Evolutionary conservation across 768 basidiomycete genomes (phyloP).

Genomic region (Steccherinum ochraceum): DNA sequence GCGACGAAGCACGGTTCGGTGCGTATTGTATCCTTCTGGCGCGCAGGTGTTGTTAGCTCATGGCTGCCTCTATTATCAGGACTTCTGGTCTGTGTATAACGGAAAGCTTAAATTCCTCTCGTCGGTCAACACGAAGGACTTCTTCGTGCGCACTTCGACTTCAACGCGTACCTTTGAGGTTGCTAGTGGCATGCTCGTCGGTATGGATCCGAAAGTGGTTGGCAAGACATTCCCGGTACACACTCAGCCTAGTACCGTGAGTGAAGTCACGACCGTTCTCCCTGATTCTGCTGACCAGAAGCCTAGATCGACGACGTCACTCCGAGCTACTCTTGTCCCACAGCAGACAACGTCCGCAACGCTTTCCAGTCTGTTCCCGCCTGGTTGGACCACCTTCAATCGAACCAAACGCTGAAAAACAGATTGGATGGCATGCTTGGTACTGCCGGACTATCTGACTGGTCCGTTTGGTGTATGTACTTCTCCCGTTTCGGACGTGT

Average conservation of each 20-base stretch:
- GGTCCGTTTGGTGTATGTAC: constrained; percentile 42
- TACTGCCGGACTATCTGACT: constrained; percentile 31
- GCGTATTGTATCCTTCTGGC: too few species aligned
- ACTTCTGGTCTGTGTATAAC: constrained; percentile 41
- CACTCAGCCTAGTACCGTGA: constrained; percentile 35
- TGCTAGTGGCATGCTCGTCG: constrained; percentile 36
- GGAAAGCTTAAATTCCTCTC: constrained; percentile 30
- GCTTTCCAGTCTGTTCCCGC: constrained; percentile 38
- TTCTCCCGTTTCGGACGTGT: not conserved
- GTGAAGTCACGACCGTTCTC: constrained; percentile 10
- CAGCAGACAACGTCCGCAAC: constrained; percentile 31
- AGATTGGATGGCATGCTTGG: constrained; percentile 34
- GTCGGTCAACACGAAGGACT: constrained; percentile 27
- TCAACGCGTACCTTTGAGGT: constrained; percentile 44
- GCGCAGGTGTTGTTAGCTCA: too few species aligned
- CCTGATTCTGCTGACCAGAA: too few species aligned
- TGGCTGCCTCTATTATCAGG: constrained; percentile 30
- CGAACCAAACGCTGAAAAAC: constrained; percentile 30
- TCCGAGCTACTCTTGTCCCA: constrained; percentile 38
- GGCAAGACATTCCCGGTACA: constrained; percentile 31
- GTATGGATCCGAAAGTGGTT: constrained; percentile 34
- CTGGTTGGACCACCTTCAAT: constrained; percentile 39
- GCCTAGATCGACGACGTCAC: constrained; percentile 46
- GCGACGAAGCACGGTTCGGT: constrained; percentile 37
- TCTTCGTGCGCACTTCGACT: constrained; percentile 38